Conservation (phyloP, 345 rosid genomes). For the Brassica incana region DNA sequence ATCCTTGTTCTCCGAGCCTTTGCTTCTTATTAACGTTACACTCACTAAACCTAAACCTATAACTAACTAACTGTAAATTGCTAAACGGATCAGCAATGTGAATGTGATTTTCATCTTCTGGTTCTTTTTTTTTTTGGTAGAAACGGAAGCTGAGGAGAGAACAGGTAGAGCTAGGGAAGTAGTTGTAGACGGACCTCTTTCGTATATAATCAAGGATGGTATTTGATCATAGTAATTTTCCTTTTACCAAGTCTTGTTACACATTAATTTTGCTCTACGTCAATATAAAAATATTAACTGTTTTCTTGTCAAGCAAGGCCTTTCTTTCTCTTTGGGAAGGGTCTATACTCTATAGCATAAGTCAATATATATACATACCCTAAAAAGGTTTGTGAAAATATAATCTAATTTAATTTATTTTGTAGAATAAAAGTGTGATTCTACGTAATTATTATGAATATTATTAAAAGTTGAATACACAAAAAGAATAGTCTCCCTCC, state of each 20-base stretch:
- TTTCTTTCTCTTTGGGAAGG: not conserved
- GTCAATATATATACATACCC: not conserved
- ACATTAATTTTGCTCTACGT: not conserved
- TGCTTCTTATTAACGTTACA: no score
- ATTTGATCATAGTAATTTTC: no score
- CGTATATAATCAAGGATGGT: slow-evolving; percentile 23
- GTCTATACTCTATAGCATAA: not conserved
- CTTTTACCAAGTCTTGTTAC: not conserved
- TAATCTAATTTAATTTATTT: not conserved
- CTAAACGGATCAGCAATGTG: no score
- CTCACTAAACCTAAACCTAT: no score
- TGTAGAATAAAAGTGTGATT: not conserved
- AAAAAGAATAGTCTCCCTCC: slow-evolving; percentile 8
- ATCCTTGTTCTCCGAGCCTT: no score
- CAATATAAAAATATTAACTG: not conserved
- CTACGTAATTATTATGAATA: not conserved
- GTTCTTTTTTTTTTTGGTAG: not conserved
- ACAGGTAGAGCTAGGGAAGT: slow-evolving; percentile 33
- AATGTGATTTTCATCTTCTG: no score
- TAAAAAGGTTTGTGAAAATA: not conserved
- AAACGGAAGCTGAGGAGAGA: slow-evolving; percentile 32
- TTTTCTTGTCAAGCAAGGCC: slow-evolving; percentile 25
- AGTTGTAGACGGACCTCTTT: slow-evolving; percentile 26
- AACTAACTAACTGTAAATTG: no score
- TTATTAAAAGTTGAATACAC: not conserved